Conservation (phyloP, 1,284 basidiomycete species). For the Inonotus obliquus region DNA sequence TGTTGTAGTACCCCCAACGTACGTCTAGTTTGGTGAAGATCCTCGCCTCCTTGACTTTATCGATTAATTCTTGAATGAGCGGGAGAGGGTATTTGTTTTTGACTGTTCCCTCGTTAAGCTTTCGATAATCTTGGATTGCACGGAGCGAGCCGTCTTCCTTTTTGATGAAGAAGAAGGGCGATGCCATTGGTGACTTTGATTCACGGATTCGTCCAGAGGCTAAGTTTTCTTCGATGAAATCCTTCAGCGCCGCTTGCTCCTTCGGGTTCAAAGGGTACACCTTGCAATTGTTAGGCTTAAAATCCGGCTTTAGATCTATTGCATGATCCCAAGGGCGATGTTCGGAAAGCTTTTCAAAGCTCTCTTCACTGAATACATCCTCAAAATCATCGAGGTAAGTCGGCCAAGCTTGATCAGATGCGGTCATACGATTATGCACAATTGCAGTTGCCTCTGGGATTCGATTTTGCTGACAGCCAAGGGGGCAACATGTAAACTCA, state of each 20-base stretch:
- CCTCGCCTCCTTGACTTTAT: conserved; percentile 27
- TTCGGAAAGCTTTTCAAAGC: too few species aligned
- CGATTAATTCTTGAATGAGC: conserved; percentile 31
- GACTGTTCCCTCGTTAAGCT: conserved; percentile 32
- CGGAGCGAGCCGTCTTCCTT: background rate
- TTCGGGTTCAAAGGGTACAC: background rate
- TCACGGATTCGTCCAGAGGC: background rate
- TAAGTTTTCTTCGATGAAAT: background rate
- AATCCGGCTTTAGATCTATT: too few species aligned
- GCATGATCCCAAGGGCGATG: too few species aligned
- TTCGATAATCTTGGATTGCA: conserved; percentile 32
- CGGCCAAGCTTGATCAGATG: too few species aligned
- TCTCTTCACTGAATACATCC: too few species aligned
- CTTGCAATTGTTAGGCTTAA: background rate
- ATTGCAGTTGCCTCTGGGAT: too few species aligned
- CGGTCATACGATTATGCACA: too few species aligned
- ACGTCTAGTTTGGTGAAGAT: conserved; percentile 36
- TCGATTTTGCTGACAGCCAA: too few species aligned
- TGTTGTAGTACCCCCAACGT: conserved; percentile 29
- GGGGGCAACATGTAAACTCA: too few species aligned
- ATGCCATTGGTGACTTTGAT: background rate
- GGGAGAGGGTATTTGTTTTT: conserved; percentile 36
- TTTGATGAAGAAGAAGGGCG: background rate
- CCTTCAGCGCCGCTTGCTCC: background rate
- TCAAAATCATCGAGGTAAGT: too few species aligned